A percentile compares a stretch with the other conserved stretches of the same genome.
Conservation (phyloP, 371 early-diverging fungal genomes). For the Furculomyces boomerangus region DNA sequence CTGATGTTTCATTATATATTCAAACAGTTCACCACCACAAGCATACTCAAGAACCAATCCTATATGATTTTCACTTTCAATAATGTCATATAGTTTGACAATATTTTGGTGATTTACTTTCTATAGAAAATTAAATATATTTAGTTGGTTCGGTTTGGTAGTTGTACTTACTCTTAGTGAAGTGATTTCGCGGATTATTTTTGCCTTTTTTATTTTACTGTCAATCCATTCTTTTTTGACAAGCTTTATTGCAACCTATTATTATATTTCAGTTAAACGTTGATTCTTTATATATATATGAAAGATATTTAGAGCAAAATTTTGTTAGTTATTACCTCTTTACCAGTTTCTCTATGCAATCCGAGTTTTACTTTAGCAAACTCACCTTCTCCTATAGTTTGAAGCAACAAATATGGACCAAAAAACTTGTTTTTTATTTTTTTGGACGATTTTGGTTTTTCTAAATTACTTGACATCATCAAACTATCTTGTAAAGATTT, state of each 20-base stretch:
- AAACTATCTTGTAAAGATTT: not conserved
- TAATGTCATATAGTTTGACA: constrained; percentile 85
- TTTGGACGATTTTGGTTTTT: constrained; percentile 1
- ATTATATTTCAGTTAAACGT: not conserved
- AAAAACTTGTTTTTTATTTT: constrained; percentile 39
- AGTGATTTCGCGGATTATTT: constrained; percentile 64
- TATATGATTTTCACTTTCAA: constrained; percentile 87
- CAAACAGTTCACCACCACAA: constrained; percentile 90
- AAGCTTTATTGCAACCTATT: constrained; percentile 61
- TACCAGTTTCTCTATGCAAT: constrained; percentile 65
- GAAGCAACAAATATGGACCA: constrained; percentile 89
- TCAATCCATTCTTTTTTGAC: constrained; percentile 66
- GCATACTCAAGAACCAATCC: constrained; percentile 95
- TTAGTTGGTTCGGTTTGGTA: not conserved
- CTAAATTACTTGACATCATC: not conserved
- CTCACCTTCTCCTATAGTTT: constrained; percentile 95
- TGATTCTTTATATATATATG: not conserved
- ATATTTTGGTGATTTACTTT: constrained; percentile 76
- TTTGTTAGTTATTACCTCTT: constrained; percentile 46
- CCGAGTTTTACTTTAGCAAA: constrained; percentile 98
- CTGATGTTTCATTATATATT: constrained; percentile 84
- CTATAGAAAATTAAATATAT: constrained; percentile 25
- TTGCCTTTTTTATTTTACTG: constrained; percentile 50
- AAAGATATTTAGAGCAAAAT: not conserved
- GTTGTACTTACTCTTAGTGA: constrained; percentile 45